A percentile compares a stretch with the other conserved stretches of the same genome.
phyloP scores from a whole-genome alignment of 192 early-diverging fungal species.

The Backusella australiensis region DNA sequence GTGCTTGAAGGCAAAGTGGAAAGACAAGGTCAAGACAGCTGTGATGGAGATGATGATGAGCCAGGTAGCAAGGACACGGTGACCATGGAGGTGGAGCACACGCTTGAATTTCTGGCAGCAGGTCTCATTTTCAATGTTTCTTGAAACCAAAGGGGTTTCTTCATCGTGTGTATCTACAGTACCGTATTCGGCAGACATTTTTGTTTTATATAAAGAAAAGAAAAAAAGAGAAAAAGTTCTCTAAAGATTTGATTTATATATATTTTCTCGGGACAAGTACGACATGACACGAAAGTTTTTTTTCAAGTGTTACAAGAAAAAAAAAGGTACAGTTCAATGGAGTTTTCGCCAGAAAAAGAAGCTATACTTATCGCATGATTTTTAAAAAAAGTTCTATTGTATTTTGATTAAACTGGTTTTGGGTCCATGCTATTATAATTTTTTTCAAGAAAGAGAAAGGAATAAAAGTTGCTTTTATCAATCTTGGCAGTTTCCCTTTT shows the following conservation, averaged over 20 bases:
- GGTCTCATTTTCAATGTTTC: constrained; percentile 8
- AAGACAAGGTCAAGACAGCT: constrained; percentile 23
- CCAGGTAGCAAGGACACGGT: constrained; percentile 29
- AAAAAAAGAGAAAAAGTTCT: not conserved
- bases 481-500: not conserved
- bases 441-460: too few relatives aligned
- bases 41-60: constrained; percentile 23
- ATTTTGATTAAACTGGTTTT: too few relatives aligned
- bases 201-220: not conserved
- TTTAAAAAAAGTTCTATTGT: not conserved
- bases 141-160: constrained; percentile 26
- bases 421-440: too few relatives aligned
- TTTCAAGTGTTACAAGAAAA: not conserved
- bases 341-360: not conserved
- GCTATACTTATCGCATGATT: not conserved
- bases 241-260: not conserved
- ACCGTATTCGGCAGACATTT: constrained; percentile 38
- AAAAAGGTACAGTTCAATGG: not conserved
- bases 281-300: not conserved
- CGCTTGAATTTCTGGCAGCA: constrained; percentile 25
- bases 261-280: not conserved
- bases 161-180: constrained; percentile 27
- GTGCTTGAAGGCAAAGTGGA: constrained; percentile 21
- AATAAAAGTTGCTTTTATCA: too few relatives aligned
- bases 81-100: constrained; percentile 22